Percentiles rank a stretch among this genome's conserved stretches.
phyloP scores from a whole-genome alignment of 129 eudicot species.

The Saposhnikovia divaricata region DNA sequence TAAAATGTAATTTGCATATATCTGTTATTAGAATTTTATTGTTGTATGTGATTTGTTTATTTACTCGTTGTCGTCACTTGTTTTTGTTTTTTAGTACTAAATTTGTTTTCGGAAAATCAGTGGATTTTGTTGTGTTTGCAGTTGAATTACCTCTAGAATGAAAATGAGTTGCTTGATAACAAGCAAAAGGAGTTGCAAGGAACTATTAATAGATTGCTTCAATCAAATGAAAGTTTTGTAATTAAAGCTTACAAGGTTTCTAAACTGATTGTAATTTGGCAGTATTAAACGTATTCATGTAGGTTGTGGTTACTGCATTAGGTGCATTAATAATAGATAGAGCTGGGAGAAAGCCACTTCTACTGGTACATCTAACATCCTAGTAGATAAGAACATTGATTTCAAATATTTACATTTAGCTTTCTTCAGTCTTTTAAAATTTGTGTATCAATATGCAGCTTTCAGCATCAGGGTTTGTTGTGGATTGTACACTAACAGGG shows the following conservation, averaged over 20 bases:
- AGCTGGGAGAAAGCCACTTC: constrained; percentile 90
- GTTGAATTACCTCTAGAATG: constrained; percentile 48
- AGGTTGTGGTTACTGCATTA: constrained; percentile 58
- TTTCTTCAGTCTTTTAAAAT: not conserved
- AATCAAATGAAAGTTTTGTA: constrained; percentile 48
- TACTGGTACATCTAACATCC: constrained; percentile 47
- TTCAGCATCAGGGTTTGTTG: constrained; percentile 44
- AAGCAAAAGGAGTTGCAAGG: constrained; percentile 55
- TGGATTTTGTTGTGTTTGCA: constrained; percentile 24
- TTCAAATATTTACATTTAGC: not conserved
- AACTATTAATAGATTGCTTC: constrained; percentile 38
- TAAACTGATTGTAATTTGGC: too few species aligned
- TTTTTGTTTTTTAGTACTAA: too few species aligned
- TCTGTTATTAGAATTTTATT: too few species aligned
- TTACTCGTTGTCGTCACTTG: too few species aligned
- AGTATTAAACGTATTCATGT: too few species aligned
- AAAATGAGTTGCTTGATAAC: constrained; percentile 45
- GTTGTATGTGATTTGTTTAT: too few species aligned
- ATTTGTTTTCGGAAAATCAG: too few species aligned
- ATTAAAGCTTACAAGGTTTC: too few species aligned
- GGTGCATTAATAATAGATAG: constrained; percentile 73
- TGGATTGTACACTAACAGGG: constrained; percentile 36
- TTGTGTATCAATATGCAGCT: too few species aligned
- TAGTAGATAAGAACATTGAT: constrained; percentile 2
- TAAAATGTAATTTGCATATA: too few species aligned